A percentile compares a stretch with the other conserved stretches of the same genome.
Conservation (phyloP, 164 flowering plant species). For the Chimonanthus praecox region DNA sequence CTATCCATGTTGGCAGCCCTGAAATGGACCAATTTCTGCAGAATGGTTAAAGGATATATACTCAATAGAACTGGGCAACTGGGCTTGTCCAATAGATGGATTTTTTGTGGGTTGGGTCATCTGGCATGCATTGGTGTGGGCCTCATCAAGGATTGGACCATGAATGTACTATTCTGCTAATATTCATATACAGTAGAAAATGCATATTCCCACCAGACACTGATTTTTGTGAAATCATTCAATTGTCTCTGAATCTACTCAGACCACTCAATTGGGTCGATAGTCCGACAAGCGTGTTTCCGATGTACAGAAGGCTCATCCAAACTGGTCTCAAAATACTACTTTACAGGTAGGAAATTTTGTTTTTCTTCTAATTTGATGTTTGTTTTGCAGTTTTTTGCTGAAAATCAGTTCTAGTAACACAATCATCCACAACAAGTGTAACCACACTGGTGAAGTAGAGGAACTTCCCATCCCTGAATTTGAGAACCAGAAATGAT, state of each 20-base stretch:
- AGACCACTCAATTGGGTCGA: neutral
- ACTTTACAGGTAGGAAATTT: neutral
- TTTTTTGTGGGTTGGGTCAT: neutral
- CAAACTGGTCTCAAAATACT: neutral
- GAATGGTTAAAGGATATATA: no score
- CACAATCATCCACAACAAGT: no score
- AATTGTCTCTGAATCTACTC: neutral
- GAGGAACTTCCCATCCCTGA: no score
- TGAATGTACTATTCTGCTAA: neutral
- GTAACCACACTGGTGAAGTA: no score
- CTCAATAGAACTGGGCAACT: no score
- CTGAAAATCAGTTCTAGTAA: no score
- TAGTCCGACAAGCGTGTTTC: neutral
- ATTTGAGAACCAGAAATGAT: no score
- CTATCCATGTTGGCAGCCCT: no score
- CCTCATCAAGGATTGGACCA: neutral
- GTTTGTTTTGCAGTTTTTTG: no score
- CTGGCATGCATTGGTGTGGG: neutral
- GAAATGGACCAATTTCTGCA: no score
- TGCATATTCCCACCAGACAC: neutral
- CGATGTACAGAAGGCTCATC: neutral
- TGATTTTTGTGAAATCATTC: neutral
- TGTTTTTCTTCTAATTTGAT: neutral
- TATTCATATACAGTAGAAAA: neutral
- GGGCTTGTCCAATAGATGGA: neutral